Conservation (phyloP, 768 basidiomycete species). For the Dioszegia crocea region DNA sequence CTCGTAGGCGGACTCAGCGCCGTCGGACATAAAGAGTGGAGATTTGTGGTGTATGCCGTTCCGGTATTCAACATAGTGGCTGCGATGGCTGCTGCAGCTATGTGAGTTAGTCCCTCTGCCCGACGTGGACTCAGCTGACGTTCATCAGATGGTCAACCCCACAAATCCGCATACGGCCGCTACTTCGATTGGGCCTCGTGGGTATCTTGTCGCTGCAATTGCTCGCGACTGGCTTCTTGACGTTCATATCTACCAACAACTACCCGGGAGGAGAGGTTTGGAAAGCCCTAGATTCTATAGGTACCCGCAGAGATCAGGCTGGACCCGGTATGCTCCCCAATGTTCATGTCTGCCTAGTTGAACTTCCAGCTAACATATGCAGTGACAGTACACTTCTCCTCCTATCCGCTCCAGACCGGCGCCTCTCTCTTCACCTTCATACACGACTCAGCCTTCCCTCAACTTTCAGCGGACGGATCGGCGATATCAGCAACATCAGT, state of each 20-base stretch:
- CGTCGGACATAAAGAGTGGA: constrained; percentile 94
- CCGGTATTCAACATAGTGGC: constrained; percentile 77
- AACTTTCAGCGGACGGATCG: neutral
- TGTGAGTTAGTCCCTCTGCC: constrained; percentile 56
- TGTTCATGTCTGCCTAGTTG: too few species aligned
- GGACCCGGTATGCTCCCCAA: neutral
- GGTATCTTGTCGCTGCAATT: constrained; percentile 59
- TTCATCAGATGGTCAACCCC: neutral
- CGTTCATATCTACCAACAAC: constrained; percentile 64
- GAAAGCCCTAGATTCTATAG: constrained; percentile 56
- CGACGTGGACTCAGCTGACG: neutral
- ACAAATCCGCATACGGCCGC: constrained; percentile 51
- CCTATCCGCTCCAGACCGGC: constrained; percentile 83
- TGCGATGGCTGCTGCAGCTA: constrained; percentile 60
- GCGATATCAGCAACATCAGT: constrained; percentile 5
- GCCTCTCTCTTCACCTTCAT: constrained; percentile 75
- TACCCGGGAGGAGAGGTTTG: constrained; percentile 87
- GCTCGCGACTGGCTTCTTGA: constrained; percentile 56
- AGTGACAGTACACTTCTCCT: constrained; percentile 63
- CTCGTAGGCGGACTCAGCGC: constrained; percentile 58
- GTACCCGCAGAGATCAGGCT: neutral
- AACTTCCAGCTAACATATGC: neutral
- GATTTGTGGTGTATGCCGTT: constrained; percentile 84
- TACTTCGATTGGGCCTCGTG: constrained; percentile 55
- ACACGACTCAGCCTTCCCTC: constrained; percentile 20